Evolutionary conservation across 257 asterid species (phyloP).

Genomic region (Coffea canephora): DNA sequence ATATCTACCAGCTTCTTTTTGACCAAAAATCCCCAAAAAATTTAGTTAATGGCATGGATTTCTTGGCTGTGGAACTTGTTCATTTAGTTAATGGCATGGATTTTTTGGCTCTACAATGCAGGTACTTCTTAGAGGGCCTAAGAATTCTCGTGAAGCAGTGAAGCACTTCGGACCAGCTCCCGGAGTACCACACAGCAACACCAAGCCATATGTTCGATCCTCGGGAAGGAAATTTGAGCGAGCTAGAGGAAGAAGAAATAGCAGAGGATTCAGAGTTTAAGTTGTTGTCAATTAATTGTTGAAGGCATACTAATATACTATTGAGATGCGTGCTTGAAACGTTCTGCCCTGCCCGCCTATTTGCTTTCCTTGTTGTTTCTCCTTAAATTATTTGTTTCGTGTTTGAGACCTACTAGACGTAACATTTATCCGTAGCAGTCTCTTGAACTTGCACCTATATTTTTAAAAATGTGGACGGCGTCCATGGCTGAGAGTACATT

Average conservation of each 20-base stretch:
- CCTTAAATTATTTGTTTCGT: constrained; percentile 12
- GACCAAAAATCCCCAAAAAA: too few relatives aligned
- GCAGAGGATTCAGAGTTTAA: constrained; percentile 80
- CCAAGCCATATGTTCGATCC: constrained; percentile 88
- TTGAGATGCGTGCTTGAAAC: constrained; percentile 12
- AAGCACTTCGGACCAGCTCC: constrained; percentile 99
- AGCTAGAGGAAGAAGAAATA: constrained; percentile 83
- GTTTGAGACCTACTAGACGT: constrained; percentile 1
- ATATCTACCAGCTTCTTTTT: not conserved
- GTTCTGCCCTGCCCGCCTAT: not conserved
- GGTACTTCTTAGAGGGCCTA: constrained; percentile 85
- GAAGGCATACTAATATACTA: constrained; percentile 18
- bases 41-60: too few relatives aligned
- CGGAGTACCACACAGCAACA: constrained; percentile 96
- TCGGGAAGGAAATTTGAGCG: constrained; percentile 93
- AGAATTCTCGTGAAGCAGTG: constrained; percentile 91
- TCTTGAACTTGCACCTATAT: not conserved
- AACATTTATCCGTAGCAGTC: constrained; percentile 19
- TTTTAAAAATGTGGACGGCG: not conserved
- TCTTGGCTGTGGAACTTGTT: not conserved
- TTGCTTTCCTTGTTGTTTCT: constrained; percentile 8
- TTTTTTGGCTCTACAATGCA: constrained; percentile 21
- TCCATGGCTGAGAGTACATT: not conserved
- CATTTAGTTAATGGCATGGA: not conserved
- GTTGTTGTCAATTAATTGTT: constrained; percentile 11